Base-by-base conservation (phyloP, 495 filamentous ascomycete species). In the Glonium stellatum region DNA sequence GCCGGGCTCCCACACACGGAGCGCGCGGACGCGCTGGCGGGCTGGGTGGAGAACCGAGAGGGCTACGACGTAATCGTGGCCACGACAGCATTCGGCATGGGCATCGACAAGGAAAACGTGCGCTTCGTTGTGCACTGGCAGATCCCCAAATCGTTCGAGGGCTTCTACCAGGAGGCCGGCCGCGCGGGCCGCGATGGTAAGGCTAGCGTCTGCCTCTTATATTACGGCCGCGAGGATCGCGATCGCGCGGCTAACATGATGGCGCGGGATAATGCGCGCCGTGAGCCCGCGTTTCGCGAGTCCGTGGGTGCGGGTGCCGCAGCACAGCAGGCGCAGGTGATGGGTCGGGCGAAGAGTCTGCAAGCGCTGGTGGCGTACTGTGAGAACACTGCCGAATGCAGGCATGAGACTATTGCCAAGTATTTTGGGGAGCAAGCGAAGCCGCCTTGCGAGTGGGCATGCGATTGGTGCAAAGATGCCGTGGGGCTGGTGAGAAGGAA, bases 41-140 rank as follows among this genome's bases (percentile, higher is more conserved):
- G 83, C 36, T 97, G 92, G 92, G 82, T 93, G 39, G 80, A 80
- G 15, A 86, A 87, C 62, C 78, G 82, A 48, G 75, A 78, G 12
- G 84, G 85, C 5, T 96, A 93, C 70, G 89, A 92, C 65, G 85
- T 97, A 51, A 91, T 97, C 47, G 88, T 97, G 42, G 92, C 92
- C 5, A 97, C 92, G 0, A 97, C 90, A 2, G 92, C 92, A 0
- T 97, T 97, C 62, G 92, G 92, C 6, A 97, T 98, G 92, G 92
- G 92, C 4, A 97, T 98, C 65, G 91, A 97, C 67, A 96, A 96
- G 72, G 82, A 92, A 31, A 85, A 93, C 65, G 92, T 97, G 15
- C 83, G 92, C 2, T 96, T 96, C 66, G 90, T 97, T 1, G 82
- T 95, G 3, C 92, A 97, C 71, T 97, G 92, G 91, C 86, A 87